Evolutionary conservation across 768 basidiomycete species (phyloP).

Genomic region (Dioszegia aurantiaca): DNA sequence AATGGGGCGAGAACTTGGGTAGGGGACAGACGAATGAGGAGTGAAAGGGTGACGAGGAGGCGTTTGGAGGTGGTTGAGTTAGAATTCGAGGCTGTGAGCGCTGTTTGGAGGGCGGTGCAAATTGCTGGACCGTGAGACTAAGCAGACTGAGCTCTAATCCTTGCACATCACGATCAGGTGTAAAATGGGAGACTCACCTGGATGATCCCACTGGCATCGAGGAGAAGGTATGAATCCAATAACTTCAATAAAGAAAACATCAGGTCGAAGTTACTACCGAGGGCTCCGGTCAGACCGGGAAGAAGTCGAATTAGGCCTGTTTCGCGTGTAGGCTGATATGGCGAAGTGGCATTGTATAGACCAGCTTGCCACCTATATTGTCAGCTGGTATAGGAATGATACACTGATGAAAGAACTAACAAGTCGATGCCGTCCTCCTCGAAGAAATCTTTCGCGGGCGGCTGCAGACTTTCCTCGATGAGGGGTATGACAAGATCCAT

Average conservation of each 20-base stretch:
- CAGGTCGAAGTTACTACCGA: slow-evolving; percentile 46
- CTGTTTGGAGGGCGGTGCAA: slow-evolving; percentile 27
- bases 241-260: slow-evolving; percentile 32
- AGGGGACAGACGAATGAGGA: slow-evolving; percentile 35
- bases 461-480: slow-evolving; percentile 49
- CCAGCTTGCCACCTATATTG: slow-evolving; percentile 46
- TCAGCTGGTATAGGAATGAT: slow-evolving; percentile 5
- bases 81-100: slow-evolving; percentile 28
- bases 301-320: slow-evolving; percentile 41
- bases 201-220: slow-evolving; percentile 40
- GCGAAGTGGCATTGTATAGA: slow-evolving; percentile 41
- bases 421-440: slow-evolving; percentile 49
- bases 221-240: slow-evolving; percentile 46
- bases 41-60: slow-evolving; percentile 35
- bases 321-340: slow-evolving; percentile 34
- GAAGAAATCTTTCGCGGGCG: slow-evolving; percentile 50
- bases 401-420: slow-evolving; percentile 17
- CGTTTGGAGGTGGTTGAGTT: slow-evolving; percentile 31
- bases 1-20: slow-evolving; percentile 30
- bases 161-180: no score
- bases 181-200: slow-evolving; percentile 23
- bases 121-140: slow-evolving; percentile 35
- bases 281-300: slow-evolving; percentile 38
- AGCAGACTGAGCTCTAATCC: background rate
- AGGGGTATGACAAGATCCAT: slow-evolving; percentile 50